These are phyloP conservation scores for Hypoxylon sp. DNA, from an alignment of 2,329 filamentous ascomycete genomes.

Conservation along the genomic window DNA sequence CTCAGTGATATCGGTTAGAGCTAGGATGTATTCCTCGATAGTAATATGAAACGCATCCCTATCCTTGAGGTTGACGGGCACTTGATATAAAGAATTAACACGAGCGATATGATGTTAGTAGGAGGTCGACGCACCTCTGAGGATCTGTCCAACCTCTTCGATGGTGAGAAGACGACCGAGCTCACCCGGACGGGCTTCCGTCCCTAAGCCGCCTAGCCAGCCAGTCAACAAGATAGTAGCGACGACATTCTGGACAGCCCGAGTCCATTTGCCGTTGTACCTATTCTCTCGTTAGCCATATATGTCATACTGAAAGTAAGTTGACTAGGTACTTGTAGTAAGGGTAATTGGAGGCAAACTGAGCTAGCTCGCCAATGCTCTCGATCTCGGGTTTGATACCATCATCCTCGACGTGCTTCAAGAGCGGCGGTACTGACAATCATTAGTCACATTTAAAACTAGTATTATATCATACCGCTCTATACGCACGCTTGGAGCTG, in stretches of 20 bases:
- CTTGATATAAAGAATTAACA: slow-evolving; percentile 60
- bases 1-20: slow-evolving; percentile 88
- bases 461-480: slow-evolving; percentile 6
- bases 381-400: slow-evolving; percentile 79
- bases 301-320: neutral
- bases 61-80: slow-evolving; percentile 92
- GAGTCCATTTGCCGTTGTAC: slow-evolving; percentile 88
- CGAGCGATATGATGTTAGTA: neutral
- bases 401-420: slow-evolving; percentile 78
- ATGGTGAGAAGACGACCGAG: slow-evolving; percentile 83
- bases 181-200: slow-evolving; percentile 67
- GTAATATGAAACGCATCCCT: slow-evolving; percentile 93
- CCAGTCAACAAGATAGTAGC: slow-evolving; percentile 70
- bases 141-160: slow-evolving; percentile 85
- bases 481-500: slow-evolving; percentile 66
- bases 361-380: slow-evolving; percentile 78
- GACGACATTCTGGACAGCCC: slow-evolving; percentile 85
- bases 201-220: slow-evolving; percentile 83
- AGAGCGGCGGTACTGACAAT: slow-evolving; percentile 73
- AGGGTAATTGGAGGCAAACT: slow-evolving; percentile 85
- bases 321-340: slow-evolving; percentile 85
- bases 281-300: slow-evolving; percentile 55
- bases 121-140: slow-evolving; percentile 71
- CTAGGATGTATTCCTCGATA: slow-evolving; percentile 96
- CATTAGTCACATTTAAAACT: slow-evolving; percentile 26